Percentiles rank a stretch among this genome's conserved stretches.
phyloP scores from a whole-genome alignment of 169 alveolate genomes.

The Ichthyophthirius multifiliis region DNA sequence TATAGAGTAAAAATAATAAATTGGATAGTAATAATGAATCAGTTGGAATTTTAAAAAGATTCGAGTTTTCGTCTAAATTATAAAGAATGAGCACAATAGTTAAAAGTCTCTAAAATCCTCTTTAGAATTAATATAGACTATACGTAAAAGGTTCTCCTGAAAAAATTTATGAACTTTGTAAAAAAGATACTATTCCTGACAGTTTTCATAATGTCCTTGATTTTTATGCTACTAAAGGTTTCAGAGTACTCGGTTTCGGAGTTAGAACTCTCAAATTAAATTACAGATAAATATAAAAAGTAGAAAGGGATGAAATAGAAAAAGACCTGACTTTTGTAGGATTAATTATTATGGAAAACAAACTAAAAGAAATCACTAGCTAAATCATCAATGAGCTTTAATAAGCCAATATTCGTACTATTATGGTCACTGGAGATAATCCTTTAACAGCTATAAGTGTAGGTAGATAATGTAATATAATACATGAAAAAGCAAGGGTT shows the following conservation, averaged over 20 bases:
- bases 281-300: conserved; percentile 38
- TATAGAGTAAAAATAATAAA: not conserved
- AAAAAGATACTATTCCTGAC: conserved; percentile 67
- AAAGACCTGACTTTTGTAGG: conserved; percentile 54
- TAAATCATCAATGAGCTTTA: conserved; percentile 36
- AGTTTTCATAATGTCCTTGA: conserved; percentile 67
- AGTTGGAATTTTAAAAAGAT: conserved; percentile 62
- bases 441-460: conserved; percentile 81
- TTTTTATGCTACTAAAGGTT: conserved; percentile 45
- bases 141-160: conserved; percentile 91
- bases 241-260: conserved; percentile 41
- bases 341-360: conserved; percentile 58
- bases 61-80: conserved; percentile 73
- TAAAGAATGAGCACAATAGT: conserved; percentile 78
- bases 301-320: conserved; percentile 56
- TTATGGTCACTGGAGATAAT: conserved; percentile 85
- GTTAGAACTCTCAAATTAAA: conserved; percentile 33
- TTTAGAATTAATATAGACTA: conserved; percentile 25
- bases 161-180: conserved; percentile 78
- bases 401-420: conserved; percentile 60
- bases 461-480: conserved; percentile 73
- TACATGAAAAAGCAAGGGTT: conserved; percentile 49
- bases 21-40: not conserved
- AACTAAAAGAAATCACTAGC: conserved; percentile 49
- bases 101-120: conserved; percentile 35